Evolutionary conservation across 2,329 filamentous ascomycete species (phyloP).

Genomic region (Pyricularia grisea): DNA sequence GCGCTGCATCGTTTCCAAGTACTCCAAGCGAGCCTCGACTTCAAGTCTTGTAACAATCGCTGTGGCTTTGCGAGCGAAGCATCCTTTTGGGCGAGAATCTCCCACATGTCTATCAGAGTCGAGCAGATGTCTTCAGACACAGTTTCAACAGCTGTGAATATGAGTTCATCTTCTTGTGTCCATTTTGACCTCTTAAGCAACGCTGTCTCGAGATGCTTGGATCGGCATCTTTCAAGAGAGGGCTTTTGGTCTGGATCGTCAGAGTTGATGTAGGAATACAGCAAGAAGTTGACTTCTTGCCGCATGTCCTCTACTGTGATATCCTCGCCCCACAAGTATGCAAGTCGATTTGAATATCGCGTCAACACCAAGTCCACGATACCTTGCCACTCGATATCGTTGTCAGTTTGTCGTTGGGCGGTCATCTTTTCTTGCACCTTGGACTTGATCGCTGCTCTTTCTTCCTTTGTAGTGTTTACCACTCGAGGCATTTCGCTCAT

Average conservation of each 20-base stretch:
- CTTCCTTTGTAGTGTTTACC: constrained; percentile 8
- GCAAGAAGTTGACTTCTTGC: constrained; percentile 25
- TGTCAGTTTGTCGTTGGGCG: constrained; percentile 22
- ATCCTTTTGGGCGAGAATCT: constrained; percentile 11
- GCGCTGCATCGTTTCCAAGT: constrained; percentile 23
- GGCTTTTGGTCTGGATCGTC: constrained; percentile 15
- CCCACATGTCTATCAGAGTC: constrained; percentile 18
- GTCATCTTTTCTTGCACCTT: background rate
- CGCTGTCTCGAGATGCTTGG: constrained; percentile 30
- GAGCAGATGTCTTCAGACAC: constrained; percentile 30
- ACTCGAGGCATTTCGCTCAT: constrained; percentile 17
- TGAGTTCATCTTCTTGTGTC: constrained; percentile 32
- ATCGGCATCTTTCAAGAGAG: constrained; percentile 33
- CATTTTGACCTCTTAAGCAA: constrained; percentile 12
- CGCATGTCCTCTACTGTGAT: constrained; percentile 17
- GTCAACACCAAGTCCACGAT: constrained; percentile 56
- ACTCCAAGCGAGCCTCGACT: constrained; percentile 21
- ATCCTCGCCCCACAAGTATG: constrained; percentile 22
- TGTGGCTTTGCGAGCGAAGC: background rate
- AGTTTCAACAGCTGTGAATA: constrained; percentile 30
- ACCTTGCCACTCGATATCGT: constrained; percentile 53
- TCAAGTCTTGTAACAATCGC: constrained; percentile 12
- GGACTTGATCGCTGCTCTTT: constrained; percentile 15
- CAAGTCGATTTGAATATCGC: constrained; percentile 49
- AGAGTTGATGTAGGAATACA: constrained; percentile 36